Base-by-base conservation (phyloP, 306 rosid species). In the Dalbergia oliveri region DNA sequence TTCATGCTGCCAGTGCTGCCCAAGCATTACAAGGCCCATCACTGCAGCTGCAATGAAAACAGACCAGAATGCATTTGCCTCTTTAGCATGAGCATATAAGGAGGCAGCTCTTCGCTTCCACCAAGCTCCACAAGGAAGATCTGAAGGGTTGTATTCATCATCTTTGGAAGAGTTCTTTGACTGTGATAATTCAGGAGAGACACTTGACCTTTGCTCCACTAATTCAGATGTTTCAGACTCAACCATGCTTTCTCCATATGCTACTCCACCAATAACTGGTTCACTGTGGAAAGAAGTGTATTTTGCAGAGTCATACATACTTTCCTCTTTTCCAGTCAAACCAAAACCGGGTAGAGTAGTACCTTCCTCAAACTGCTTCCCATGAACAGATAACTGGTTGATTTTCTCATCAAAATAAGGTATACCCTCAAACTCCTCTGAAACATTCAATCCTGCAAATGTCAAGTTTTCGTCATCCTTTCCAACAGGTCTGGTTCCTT, bases 31-130 rank as follows among this genome's bases (percentile, higher is more conserved):
- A 21, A 86, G 81, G 57, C 89, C 89, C 99, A 93, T 89, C 68
- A 96, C 92, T 45, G 99, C 91, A 77, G 99, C 98, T 47, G 97
- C 98, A 70, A 96, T 41, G 72, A 96, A 88, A 75, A 96, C 81
- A 33, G 99, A 96, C 99, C 99, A 96, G 68, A 85, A 85, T 66
- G 97, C 78, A 81, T 89, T 93, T 65, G 99, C 88, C 34, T 96
- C 97, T 86, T 91, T 96, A 8, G 98, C 99, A 63, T 91, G 94
- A 82, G 94, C 82, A 86, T 93, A 96, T 53, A 93, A 75, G 69
- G 97, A 88, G 68, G 91, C 86, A 85, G 98, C 98, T 81, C 93
- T 88, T 81, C 97, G 85, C 85, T 88, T 96, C 99, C 99, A 96
- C 99, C 99, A 96, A 70, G 94, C 98, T 85, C 94, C 97, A 79